These are phyloP conservation scores for Calonectria hongkongensis DNA, from an alignment of 2,329 filamentous ascomycete genomes.

Conservation along the genomic window DNA sequence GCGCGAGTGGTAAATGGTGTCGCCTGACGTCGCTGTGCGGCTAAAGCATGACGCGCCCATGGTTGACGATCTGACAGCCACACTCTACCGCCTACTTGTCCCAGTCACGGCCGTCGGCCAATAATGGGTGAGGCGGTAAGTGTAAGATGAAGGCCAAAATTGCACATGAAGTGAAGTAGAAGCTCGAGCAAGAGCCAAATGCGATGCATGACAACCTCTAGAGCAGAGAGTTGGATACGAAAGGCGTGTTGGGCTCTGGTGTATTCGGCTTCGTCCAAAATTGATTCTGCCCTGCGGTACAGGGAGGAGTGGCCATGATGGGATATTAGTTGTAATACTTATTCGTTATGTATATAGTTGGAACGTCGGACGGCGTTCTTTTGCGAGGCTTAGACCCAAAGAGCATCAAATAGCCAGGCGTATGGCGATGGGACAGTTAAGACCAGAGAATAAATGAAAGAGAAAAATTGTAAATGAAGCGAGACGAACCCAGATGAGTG, in stretches of 20 bases:
- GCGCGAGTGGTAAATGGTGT: constrained; percentile 66
- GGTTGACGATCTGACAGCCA: constrained; percentile 30
- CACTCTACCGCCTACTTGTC: neutral
- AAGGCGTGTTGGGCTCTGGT: neutral
- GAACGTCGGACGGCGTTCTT: constrained; percentile 45
- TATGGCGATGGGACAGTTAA: constrained; percentile 51
- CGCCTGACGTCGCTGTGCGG: constrained; percentile 29
- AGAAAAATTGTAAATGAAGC: constrained; percentile 32
- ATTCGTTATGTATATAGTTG: constrained; percentile 56
- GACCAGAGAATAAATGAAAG: constrained; percentile 48
- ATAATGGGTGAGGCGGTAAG: neutral
- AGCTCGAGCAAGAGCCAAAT: constrained; percentile 11
- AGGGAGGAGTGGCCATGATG: constrained; percentile 23
- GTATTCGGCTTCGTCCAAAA: constrained; percentile 30
- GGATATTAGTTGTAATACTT: constrained; percentile 56
- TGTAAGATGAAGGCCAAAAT: neutral
- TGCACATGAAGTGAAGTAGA: constrained; percentile 17
- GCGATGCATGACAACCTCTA: neutral
- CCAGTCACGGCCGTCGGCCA: constrained; percentile 3
- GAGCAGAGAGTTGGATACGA: neutral
- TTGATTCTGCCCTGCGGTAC: neutral
- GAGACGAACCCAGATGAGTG: neutral
- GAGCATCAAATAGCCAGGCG: constrained; percentile 45
- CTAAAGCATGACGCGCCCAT: constrained; percentile 33
- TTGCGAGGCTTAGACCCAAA: constrained; percentile 44